Evolutionary conservation across 2,329 filamentous ascomycete genomes (phyloP).

Genomic region (Biscogniauxia marginata): DNA sequence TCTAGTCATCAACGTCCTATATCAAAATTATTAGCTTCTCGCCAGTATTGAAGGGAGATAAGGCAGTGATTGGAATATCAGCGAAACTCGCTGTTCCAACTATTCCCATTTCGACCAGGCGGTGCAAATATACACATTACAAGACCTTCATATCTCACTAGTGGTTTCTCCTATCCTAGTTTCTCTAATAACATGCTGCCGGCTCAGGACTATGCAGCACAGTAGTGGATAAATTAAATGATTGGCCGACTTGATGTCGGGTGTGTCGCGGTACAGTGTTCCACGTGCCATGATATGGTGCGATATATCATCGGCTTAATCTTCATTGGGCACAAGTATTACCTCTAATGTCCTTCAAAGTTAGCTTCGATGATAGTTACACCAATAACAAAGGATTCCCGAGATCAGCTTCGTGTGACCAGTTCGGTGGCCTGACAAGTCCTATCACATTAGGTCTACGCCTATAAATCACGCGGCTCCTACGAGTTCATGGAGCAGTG

Average conservation of each 20-base stretch:
- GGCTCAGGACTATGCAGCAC: not conserved
- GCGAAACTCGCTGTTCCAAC: no score
- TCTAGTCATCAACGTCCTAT: no score
- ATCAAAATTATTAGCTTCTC: no score
- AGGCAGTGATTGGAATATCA: no score
- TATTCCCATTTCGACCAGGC: no score
- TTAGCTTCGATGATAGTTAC: not conserved
- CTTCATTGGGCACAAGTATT: not conserved
- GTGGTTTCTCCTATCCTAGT: not conserved
- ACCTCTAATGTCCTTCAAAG: not conserved
- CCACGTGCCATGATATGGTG: not conserved
- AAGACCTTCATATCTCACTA: no score
- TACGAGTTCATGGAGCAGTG: no score
- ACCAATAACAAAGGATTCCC: not conserved
- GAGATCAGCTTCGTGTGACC: not conserved
- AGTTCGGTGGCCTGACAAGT: not conserved
- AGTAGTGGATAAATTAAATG: not conserved
- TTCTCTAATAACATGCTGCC: not conserved
- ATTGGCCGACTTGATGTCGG: not conserved
- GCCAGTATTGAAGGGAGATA: no score
- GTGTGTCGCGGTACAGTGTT: not conserved
- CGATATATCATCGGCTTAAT: not conserved
- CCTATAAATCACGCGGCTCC: no score
- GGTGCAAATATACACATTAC: no score
- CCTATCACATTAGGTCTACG: not conserved